Conservation (phyloP, 2,329 filamentous ascomycete species). For the Neopestalotiopsis rosae region DNA sequence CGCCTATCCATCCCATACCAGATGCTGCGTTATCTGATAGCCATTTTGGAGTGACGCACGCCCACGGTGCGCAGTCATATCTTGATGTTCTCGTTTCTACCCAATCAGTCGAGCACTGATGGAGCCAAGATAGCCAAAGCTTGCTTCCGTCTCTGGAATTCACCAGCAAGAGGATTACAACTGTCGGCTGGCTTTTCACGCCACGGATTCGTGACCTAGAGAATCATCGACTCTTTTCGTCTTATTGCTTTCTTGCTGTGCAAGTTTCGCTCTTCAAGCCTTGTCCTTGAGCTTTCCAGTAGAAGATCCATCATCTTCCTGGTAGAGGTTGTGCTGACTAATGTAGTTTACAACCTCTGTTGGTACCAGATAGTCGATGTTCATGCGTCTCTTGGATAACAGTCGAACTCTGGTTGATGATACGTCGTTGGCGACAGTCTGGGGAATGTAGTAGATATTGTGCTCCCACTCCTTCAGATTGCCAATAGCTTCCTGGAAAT, state of each 20-base stretch:
- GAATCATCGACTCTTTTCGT: constrained; percentile 21
- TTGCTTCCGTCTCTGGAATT: background rate
- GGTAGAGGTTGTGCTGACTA: constrained; percentile 68
- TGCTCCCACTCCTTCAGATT: constrained; percentile 81
- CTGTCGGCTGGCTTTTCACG: background rate
- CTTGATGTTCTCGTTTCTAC: background rate
- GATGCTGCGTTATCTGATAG: background rate
- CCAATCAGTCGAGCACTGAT: background rate
- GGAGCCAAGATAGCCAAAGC: background rate
- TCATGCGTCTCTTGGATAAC: constrained; percentile 80
- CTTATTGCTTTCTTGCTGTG: background rate
- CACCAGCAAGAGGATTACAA: background rate
- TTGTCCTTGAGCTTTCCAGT: constrained; percentile 33
- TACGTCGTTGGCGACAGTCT: constrained; percentile 86
- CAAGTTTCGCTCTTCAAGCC: constrained; percentile 16
- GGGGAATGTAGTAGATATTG: constrained; percentile 86
- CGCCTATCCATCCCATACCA: background rate
- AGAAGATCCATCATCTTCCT: constrained; percentile 29
- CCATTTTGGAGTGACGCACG: background rate
- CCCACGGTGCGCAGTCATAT: background rate
- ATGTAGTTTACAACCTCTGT: constrained; percentile 78
- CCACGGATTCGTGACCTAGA: constrained; percentile 7
- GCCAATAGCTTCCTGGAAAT: constrained; percentile 86
- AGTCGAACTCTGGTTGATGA: constrained; percentile 83
- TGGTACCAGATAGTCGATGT: constrained; percentile 78